phyloP scores from a whole-genome alignment of 2,329 filamentous ascomycete genomes.

The Acrodontium crateriforme region DNA sequence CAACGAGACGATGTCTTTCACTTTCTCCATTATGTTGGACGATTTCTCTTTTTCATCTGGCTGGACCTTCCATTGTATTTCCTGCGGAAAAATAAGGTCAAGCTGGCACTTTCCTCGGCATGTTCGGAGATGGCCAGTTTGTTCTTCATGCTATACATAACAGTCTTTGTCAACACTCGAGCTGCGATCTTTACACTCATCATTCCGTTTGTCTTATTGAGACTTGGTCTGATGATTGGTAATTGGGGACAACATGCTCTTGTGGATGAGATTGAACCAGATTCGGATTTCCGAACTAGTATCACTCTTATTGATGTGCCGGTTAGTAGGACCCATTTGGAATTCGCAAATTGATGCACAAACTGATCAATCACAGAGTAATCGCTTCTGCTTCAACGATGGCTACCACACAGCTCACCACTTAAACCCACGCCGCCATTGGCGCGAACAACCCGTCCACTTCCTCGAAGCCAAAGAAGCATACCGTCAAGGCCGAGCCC shows the following conservation, averaged over 20 bases:
- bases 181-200: constrained; percentile 53
- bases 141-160: constrained; percentile 37
- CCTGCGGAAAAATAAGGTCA: constrained; percentile 43
- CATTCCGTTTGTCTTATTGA: constrained; percentile 51
- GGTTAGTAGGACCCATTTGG: constrained; percentile 37
- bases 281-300: constrained; percentile 66
- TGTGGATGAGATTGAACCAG: constrained; percentile 59
- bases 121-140: constrained; percentile 51
- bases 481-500: constrained; percentile 52
- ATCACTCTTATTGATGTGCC: constrained; percentile 68
- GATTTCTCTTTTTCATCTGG: constrained; percentile 64
- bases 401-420: constrained; percentile 74
- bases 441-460: constrained; percentile 64
- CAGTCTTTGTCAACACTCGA: constrained; percentile 33
- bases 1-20: constrained; percentile 54
- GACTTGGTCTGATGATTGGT: constrained; percentile 62
- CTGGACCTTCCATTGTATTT: constrained; percentile 65
- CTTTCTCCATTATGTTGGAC: constrained; percentile 58
- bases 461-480: constrained; percentile 56
- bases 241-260: constrained; percentile 80
- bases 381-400: constrained; percentile 71
- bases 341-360: not conserved
- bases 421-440: constrained; percentile 63
- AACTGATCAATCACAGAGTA: constrained; percentile 40
- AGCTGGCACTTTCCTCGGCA: constrained; percentile 40